A percentile compares a stretch with the other conserved stretches of the same genome.
Evolutionary conservation across 78 protist species (phyloP).

Genomic region (Tieghemostelium lacteum): DNA sequence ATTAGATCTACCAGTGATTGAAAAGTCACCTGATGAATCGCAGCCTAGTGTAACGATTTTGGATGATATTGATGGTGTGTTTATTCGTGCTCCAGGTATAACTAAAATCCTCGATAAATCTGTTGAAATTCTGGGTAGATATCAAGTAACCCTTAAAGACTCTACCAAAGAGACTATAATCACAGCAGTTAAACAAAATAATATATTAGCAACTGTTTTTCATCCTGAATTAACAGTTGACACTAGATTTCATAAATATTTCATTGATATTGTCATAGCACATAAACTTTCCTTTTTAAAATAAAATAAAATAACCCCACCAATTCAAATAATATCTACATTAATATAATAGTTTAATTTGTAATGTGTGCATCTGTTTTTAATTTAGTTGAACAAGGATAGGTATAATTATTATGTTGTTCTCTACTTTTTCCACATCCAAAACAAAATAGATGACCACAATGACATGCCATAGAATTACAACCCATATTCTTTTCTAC

Average conservation of each 20-base stretch:
- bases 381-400: no score
- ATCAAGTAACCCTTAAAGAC: conserved; percentile 5
- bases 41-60: not conserved
- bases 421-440: conserved; percentile 20
- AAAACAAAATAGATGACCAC: conserved; percentile 66
- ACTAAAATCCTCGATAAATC: not conserved
- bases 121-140: conserved; percentile 17
- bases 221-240: conserved; percentile 88
- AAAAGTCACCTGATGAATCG: not conserved
- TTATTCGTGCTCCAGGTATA: conserved; percentile 77
- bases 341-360: no score
- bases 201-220: conserved; percentile 82
- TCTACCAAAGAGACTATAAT: conserved; percentile 15
- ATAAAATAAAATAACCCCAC: no score
- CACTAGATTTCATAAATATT: conserved; percentile 76
- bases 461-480: conserved; percentile 75
- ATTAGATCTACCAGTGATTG: not conserved
- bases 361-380: no score
- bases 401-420: no score
- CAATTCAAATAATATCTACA: no score
- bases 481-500: conserved; percentile 75
- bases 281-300: not conserved
- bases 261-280: conserved; percentile 49
- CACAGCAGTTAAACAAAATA: conserved; percentile 32
- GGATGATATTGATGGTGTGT: conserved; percentile 39